These are phyloP conservation scores for Saccharomycopsis hybrid DNA, from an alignment of 1,139 yeast genomes.

Conservation along the genomic window DNA sequence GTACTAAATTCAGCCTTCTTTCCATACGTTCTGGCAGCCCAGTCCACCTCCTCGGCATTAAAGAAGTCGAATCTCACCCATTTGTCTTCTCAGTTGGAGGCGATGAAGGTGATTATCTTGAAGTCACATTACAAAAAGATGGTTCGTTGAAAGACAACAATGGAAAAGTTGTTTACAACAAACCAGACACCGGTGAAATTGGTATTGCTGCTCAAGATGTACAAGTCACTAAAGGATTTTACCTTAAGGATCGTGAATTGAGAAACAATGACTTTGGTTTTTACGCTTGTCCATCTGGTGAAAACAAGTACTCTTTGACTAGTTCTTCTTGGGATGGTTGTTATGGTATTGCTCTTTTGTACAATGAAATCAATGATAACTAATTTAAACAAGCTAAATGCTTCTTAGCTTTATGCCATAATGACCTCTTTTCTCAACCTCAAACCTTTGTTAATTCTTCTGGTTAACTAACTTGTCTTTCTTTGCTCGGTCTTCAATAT, in stretches of 20 bases:
- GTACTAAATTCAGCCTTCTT: background rate
- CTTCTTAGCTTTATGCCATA: no score
- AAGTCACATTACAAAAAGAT: background rate
- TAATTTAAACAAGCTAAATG: no score
- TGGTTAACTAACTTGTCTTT: no score
- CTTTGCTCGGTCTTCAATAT: no score
- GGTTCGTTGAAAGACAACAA: background rate
- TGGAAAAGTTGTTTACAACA: background rate
- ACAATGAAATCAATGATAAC: background rate
- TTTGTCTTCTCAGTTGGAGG: conserved; percentile 5
- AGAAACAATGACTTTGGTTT: background rate
- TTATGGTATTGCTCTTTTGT: background rate
- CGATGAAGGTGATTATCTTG: background rate
- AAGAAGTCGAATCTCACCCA: conserved; percentile 1
- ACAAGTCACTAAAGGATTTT: background rate
- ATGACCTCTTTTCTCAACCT: no score
- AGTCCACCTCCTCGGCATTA: background rate
- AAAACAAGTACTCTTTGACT: conserved; percentile 3
- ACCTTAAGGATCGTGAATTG: background rate
- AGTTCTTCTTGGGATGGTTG: background rate
- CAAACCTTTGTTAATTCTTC: no score
- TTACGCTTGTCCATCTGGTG: background rate
- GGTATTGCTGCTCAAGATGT: conserved; percentile 2
- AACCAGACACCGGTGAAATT: conserved; percentile 2
- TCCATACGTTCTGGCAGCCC: background rate